phyloP scores from a whole-genome alignment of 257 asterid species.

The Sherardia arvensis region DNA sequence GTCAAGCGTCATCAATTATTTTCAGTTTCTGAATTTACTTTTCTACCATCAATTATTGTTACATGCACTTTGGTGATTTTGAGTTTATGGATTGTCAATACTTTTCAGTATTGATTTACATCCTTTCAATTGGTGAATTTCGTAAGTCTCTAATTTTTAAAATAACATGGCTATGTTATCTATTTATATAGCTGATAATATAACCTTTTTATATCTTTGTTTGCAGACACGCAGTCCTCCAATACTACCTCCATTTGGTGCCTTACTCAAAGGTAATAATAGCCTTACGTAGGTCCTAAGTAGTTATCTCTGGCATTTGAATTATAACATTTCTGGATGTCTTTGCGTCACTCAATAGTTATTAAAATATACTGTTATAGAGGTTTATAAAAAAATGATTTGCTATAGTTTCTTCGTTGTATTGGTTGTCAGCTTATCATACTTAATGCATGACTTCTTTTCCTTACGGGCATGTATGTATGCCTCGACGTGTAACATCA shows the following conservation, averaged over 20 bases:
- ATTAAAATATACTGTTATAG: too few relatives aligned
- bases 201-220: not conserved
- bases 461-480: not conserved
- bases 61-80: not conserved
- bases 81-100: not conserved
- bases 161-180: too few relatives aligned
- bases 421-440: too few relatives aligned
- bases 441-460: not conserved
- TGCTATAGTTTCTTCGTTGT: not conserved
- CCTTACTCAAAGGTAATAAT: constrained; percentile 59
- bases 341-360: not conserved
- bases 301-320: constrained; percentile 3
- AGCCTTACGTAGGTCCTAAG: constrained; percentile 14
- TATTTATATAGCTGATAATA: not conserved
- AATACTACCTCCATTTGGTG: constrained; percentile 80
- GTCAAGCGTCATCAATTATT: not conserved
- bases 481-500: too few relatives aligned
- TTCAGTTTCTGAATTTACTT: not conserved
- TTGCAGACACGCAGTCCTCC: constrained; percentile 81
- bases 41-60: not conserved
- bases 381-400: not conserved
- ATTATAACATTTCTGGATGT: not conserved
- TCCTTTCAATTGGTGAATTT: not conserved
- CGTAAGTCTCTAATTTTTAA: too few relatives aligned
- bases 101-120: not conserved